phyloP scores from a whole-genome alignment of 208 protist genomes.

The Acanthamoeba rhysodes region DNA sequence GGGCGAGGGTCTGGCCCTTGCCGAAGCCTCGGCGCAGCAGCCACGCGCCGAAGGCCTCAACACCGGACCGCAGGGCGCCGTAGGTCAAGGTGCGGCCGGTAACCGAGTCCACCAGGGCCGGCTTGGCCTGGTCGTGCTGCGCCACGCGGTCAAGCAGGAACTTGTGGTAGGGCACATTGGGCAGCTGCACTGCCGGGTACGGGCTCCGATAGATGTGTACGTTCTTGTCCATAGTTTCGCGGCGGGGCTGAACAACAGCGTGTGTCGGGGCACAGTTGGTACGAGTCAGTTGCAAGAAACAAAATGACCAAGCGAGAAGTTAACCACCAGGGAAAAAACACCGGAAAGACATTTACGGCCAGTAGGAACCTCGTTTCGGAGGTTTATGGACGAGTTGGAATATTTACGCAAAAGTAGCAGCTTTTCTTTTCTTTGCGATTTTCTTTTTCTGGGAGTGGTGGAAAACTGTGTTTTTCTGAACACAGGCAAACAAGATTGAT shows the following conservation, averaged over 20 bases:
- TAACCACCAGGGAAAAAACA: no score
- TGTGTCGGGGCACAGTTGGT: neutral
- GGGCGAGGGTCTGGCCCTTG: conserved; percentile 16
- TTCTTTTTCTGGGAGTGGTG: no score
- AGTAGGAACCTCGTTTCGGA: no score
- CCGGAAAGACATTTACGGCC: no score
- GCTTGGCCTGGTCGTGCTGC: conserved; percentile 14
- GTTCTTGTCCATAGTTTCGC: neutral
- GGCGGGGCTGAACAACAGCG: neutral
- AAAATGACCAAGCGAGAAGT: no score
- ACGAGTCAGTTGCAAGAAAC: no score
- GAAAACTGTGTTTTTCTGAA: no score
- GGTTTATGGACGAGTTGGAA: no score
- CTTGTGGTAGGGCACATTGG: neutral
- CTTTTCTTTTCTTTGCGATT: no score
- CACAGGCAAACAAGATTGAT: no score
- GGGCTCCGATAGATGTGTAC: neutral
- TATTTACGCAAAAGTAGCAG: no score
- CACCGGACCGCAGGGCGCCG: neutral
- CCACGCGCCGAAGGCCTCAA: neutral
- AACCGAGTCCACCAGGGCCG: conserved; percentile 1
- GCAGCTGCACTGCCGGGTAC: neutral
- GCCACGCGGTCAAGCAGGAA: neutral
- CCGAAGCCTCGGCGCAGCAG: neutral
- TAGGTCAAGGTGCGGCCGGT: conserved; percentile 12